phyloP scores from a whole-genome alignment of 495 filamentous ascomycete genomes.

The Trichoderma gamsii region DNA sequence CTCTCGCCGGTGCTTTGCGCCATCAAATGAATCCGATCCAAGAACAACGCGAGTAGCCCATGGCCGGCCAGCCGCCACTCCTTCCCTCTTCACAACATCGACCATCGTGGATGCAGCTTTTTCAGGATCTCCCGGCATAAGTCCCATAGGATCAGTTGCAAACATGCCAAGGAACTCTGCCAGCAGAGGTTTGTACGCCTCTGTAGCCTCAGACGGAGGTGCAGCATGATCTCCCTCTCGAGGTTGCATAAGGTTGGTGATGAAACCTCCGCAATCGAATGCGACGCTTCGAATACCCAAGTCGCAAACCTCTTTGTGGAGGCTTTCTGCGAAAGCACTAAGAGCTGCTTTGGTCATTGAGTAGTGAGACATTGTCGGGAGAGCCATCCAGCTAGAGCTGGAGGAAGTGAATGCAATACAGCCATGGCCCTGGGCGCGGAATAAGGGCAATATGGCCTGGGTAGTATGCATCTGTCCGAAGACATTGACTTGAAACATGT shows the following conservation, averaged over 20 bases:
- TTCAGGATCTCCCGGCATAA: slow-evolving; percentile 29
- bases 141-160: slow-evolving; percentile 18
- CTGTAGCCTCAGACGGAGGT: not conserved
- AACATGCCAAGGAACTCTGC: slow-evolving; percentile 22
- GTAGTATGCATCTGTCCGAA: slow-evolving; percentile 32
- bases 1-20: slow-evolving; percentile 20
- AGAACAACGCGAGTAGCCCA: slow-evolving; percentile 24
- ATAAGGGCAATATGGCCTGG: slow-evolving; percentile 23
- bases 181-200: slow-evolving; percentile 20
- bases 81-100: slow-evolving; percentile 28
- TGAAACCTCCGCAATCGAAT: slow-evolving; percentile 26
- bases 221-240: slow-evolving; percentile 14
- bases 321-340: slow-evolving; percentile 33
- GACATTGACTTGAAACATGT: slow-evolving; percentile 37
- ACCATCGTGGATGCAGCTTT: slow-evolving; percentile 31
- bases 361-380: slow-evolving; percentile 34
- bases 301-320: slow-evolving; percentile 22
- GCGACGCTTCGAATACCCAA: slow-evolving; percentile 23
- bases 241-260: slow-evolving; percentile 25
- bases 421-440: slow-evolving; percentile 27
- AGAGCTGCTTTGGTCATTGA: slow-evolving; percentile 43
- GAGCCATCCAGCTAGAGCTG: slow-evolving; percentile 41
- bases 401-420: slow-evolving; percentile 24
- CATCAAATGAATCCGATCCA: slow-evolving; percentile 22
- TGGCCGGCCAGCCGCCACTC: slow-evolving; percentile 20